These are phyloP conservation scores for Hypoxylon fuscum DNA, from an alignment of 495 filamentous ascomycete genomes.

Conservation along the genomic window DNA sequence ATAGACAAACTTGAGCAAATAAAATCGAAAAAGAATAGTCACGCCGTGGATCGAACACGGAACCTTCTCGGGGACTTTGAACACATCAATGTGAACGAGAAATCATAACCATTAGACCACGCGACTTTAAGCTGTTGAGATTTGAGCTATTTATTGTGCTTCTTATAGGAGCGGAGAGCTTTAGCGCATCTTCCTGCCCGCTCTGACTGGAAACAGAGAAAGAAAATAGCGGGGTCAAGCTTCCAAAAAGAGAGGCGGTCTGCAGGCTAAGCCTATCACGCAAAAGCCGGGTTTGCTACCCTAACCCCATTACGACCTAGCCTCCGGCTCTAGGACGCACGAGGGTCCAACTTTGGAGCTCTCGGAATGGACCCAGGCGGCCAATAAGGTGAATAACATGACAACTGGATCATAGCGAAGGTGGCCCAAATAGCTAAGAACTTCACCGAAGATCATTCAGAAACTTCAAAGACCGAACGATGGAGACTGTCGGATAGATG, in stretches of 20 bases:
- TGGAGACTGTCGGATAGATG: too few relatives aligned
- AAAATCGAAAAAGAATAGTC: conserved; percentile 42
- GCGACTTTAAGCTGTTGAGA: conserved; percentile 43
- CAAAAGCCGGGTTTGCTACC: neutral
- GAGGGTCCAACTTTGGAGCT: neutral
- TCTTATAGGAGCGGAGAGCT: neutral
- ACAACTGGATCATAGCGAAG: too few relatives aligned
- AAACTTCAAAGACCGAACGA: too few relatives aligned
- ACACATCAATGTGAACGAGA: conserved; percentile 56
- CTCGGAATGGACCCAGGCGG: neutral
- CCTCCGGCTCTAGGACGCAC: conserved; percentile 15
- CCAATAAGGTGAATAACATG: neutral
- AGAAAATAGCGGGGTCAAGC: neutral
- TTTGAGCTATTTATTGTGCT: neutral
- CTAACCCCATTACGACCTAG: conserved; percentile 15
- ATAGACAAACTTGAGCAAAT: too few relatives aligned
- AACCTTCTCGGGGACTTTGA: conserved; percentile 54
- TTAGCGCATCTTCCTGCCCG: neutral
- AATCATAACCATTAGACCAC: conserved; percentile 63
- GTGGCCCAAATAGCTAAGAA: too few relatives aligned
- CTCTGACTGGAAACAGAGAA: too few relatives aligned
- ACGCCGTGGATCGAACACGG: conserved; percentile 60
- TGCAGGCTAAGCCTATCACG: neutral
- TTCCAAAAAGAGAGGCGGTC: neutral
- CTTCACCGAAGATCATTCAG: too few relatives aligned